Percentiles rank a stretch among this genome's conserved stretches.
Conservation (phyloP, 768 basidiomycete genomes). For the Leucocoprinus sp. region DNA sequence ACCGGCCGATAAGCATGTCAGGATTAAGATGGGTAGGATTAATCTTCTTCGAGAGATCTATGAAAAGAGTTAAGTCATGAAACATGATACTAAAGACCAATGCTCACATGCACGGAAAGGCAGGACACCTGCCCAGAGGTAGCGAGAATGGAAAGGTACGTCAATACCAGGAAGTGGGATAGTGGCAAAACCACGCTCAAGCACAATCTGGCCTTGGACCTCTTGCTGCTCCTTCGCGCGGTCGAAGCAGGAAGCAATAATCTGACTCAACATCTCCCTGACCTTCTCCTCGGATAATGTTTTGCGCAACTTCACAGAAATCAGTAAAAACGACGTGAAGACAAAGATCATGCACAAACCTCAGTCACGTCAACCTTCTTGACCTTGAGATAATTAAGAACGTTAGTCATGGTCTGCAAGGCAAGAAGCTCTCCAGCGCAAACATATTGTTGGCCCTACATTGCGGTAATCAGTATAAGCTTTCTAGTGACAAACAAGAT, state of each 20-base stretch:
- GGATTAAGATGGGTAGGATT: conserved; percentile 86
- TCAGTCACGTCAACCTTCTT: conserved; percentile 92
- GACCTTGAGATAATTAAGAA: conserved; percentile 91
- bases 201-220: conserved; percentile 80
- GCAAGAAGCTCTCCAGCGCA: conserved; percentile 95
- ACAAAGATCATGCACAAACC: conserved; percentile 30
- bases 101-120: conserved; percentile 91
- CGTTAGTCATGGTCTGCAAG: conserved; percentile 90
- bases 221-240: conserved; percentile 73
- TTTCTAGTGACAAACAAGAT: neutral
- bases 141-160: conserved; percentile 99
- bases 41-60: conserved; percentile 97
- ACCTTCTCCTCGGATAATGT: conserved; percentile 87
- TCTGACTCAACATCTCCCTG: conserved; percentile 91
- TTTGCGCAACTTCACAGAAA: conserved; percentile 63
- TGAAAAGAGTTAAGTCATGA: conserved; percentile 1
- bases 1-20: conserved; percentile 89
- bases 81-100: neutral
- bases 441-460: conserved; percentile 97
- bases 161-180: conserved; percentile 96
- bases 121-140: conserved; percentile 97
- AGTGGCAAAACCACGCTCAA: conserved; percentile 95
- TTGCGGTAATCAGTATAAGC: conserved; percentile 4
- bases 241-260: conserved; percentile 74
- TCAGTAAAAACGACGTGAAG: conserved; percentile 9